phyloP scores from a whole-genome alignment of 208 protist genomes.

The Leishmania turanica region DNA sequence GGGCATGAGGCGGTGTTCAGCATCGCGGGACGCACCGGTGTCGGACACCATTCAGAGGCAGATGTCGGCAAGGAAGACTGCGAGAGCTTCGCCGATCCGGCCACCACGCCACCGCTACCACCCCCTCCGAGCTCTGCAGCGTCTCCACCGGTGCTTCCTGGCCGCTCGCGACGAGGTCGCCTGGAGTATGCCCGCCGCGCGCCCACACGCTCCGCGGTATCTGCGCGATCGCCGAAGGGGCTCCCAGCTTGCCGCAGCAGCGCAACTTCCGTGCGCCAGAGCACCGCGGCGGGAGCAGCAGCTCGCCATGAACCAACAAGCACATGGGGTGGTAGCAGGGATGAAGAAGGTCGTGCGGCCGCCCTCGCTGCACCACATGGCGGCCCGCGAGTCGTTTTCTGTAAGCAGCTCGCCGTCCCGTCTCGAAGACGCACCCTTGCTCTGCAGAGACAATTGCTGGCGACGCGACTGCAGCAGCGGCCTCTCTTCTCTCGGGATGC shows the following conservation, averaged over 20 bases:
- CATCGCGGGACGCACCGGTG: neutral
- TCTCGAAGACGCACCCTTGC: neutral
- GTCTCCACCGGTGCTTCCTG: neutral
- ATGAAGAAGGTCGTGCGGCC: neutral
- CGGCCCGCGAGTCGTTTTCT: neutral
- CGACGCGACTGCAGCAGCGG: neutral
- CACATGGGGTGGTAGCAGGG: neutral
- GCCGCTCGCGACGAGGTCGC: neutral
- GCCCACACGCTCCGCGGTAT: neutral
- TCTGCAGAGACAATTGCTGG: slow-evolving; percentile 8
- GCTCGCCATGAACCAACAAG: neutral
- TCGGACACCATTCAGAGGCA: neutral
- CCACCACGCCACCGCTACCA: neutral
- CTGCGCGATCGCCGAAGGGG: neutral
- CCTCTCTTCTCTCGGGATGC: neutral
- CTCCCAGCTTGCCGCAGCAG: neutral
- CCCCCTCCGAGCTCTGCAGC: neutral
- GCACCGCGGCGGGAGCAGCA: neutral
- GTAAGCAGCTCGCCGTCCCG: neutral
- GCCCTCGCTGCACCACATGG: neutral
- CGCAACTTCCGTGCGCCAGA: neutral
- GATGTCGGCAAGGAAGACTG: neutral
- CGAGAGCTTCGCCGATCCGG: neutral
- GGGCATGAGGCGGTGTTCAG: too few species aligned
- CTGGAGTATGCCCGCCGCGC: neutral